These are phyloP conservation scores for Solanum appendiculatum DNA, from an alignment of 257 asterid genomes.

Conservation along the genomic window DNA sequence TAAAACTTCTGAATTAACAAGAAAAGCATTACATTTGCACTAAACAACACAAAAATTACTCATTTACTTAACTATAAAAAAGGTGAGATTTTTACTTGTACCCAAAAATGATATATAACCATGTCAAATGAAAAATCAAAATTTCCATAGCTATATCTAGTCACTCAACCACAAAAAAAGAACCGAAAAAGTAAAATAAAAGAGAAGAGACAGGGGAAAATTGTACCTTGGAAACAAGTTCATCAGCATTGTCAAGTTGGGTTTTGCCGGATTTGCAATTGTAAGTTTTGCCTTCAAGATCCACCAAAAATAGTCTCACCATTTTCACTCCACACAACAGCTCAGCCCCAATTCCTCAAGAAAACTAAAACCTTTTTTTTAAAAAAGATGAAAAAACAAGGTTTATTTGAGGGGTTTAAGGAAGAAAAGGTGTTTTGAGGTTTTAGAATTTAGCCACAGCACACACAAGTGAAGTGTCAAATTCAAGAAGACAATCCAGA, in stretches of 20 bases:
- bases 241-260: slow-evolving; percentile 44
- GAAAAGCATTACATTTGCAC: neutral
- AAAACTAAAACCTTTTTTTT: neutral
- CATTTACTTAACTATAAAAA: neutral
- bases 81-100: neutral
- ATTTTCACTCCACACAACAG: slow-evolving; percentile 12
- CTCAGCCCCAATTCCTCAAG: neutral
- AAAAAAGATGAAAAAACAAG: neutral
- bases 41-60: neutral
- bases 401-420: too few species aligned
- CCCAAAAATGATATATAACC: neutral
- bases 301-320: slow-evolving; percentile 68
- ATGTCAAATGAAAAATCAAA: neutral
- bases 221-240: slow-evolving; percentile 47
- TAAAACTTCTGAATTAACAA: neutral
- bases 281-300: slow-evolving; percentile 60
- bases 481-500: neutral
- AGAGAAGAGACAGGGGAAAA: neutral
- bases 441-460: neutral
- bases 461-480: neutral
- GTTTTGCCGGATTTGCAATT: slow-evolving; percentile 79
- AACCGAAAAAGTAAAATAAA: neutral
- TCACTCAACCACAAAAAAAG: neutral
- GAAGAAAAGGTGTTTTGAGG: too few species aligned
- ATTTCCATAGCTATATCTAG: neutral